These are phyloP conservation scores for Pistacia integerrima DNA, from an alignment of 345 rosid genomes.

Conservation along the genomic window DNA sequence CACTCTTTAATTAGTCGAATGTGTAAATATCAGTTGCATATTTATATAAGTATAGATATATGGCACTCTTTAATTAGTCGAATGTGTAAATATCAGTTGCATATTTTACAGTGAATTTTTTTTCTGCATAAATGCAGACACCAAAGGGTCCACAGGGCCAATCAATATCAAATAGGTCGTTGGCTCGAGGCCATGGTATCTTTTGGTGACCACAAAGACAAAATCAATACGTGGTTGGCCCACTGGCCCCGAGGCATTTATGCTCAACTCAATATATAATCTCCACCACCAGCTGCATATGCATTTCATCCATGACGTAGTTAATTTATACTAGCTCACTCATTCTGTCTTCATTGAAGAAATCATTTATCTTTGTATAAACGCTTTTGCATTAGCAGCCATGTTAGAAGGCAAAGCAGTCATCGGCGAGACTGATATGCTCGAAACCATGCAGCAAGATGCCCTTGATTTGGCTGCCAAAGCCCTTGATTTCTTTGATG, in stretches of 20 bases:
- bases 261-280: conserved; percentile 1
- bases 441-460: conserved; percentile 69
- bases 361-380: not conserved
- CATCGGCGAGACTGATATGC: conserved; percentile 81
- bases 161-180: not conserved
- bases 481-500: conserved; percentile 80
- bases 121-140: not conserved
- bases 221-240: not conserved
- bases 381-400: not conserved
- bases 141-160: not conserved
- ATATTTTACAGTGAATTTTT: no score
- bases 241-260: not conserved
- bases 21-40: no score
- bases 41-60: no score
- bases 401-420: conserved; percentile 93
- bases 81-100: no score
- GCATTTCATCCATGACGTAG: not conserved
- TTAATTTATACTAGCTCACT: no score
- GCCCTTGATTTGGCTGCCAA: conserved; percentile 72
- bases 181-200: conserved; percentile 2
- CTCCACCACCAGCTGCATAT: not conserved
- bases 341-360: not conserved
- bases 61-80: no score
- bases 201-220: not conserved
- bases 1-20: no score